Evolutionary conservation across 441 rosid genomes (phyloP), one percentile per base, ranked within the genome.

Genomic region (Aleurites moluccanus): DNA sequence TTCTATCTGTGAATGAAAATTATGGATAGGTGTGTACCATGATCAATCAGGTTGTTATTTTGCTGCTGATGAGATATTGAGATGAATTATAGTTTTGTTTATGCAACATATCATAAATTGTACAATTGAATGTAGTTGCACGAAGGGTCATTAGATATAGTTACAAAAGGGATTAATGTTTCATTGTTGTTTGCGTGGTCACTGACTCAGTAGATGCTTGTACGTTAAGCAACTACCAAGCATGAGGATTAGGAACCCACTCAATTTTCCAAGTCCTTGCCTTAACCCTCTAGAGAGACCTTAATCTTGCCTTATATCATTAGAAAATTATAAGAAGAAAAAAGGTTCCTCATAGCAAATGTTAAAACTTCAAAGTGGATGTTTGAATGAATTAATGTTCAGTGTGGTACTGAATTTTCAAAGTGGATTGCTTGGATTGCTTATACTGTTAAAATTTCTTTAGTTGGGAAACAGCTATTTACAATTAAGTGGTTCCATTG

Each of bases 1-100:
- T 21, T n/a, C 47, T 28, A 0, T 27, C 35, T 76, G 61, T 69
- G 38, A 57, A 78, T 42, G 66, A 55, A 60, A 55, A 70, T 62
- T 40, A 23, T 42, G 11, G 59, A 47, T 30, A 53, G 52, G 53
- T 74, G 40, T 38, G 40, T 38, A 8, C 27, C 50, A 38, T 49
- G 25, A 44, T 73, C 50, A 33, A 57, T 71, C 60, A 56, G 61
- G 52, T 40, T 25, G 67, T 21, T 70, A 5, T 10, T 9, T 13
- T 49, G 16, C 42, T 62, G 53, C 38, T 61, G 40, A 21, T 30
- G 33, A 30, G 33, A 30, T 30, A 30, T 30, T 30, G 11, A 28
- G 23, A 55, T 15, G 75, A 20, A 60, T 45, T 61, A 9, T 20
- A 28, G 47, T 45, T 72, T 72, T 28, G 30, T 45, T 14, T 57